Base-by-base conservation (phyloP, 2,329 filamentous ascomycete species). In the Penicillium sclerotiorum region DNA sequence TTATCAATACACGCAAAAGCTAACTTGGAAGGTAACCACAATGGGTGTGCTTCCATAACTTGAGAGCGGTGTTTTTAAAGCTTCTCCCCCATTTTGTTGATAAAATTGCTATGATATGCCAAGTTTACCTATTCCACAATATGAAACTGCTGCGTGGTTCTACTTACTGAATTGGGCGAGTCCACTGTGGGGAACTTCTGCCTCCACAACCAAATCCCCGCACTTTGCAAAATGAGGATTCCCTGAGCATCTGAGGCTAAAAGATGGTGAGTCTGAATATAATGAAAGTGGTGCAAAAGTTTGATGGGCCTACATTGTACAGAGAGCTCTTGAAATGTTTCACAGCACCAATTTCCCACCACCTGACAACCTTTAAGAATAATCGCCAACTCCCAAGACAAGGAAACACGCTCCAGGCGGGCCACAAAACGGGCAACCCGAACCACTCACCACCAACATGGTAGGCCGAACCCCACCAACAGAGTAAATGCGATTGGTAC, bases 391-490 rank as follows among this genome's bases (percentile, higher is more conserved):
- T n/a, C n/a, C n/a, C n/a, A n/a, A n/a, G 52, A 49, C 35, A 49
- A 52, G 45, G 8, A 49, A 27, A 41, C 17, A 49, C 38, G 18
- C 18, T 42, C 45, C 25, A 39, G 45, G 49, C 21, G 46, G 20
- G 15, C 7, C 39, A 40, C 39, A 5, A 47, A 55, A 42, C 6
- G 15, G 40, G 53, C n/a, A 54, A 43, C 23, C 20, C 11, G 11
- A 50, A 51, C 35, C 51, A 41, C 39, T 28, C 8, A 17, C 8
- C 28, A 15, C 13, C 12, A 37, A 50, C 20, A 4, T 8, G 41
- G 47, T 5, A 47, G 23, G 28, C 50, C 40, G 39, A 50, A 37
- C 32, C 51, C 35, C 39, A n/a, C 30, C n/a, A 44, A 32, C n/a
- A 44, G 18, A 15, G 13, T 7, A 21, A 5, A 9, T 25, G 20